phyloP scores from a whole-genome alignment of 116 monocot genomes.

The Papilionanthe hybrid region DNA sequence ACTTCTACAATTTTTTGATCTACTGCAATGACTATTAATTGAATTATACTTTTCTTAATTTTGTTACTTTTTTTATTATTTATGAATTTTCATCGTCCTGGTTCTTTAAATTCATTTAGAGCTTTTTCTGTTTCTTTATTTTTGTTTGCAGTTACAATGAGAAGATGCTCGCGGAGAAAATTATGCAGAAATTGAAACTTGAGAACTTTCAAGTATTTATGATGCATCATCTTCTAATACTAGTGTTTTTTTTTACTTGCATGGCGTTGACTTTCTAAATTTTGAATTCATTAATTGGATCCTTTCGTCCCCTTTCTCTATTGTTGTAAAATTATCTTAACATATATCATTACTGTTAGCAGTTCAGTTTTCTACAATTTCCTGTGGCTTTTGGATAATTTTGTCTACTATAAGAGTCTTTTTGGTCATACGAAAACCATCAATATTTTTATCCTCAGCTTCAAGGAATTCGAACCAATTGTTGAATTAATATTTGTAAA shows the following conservation, averaged over 20 bases:
- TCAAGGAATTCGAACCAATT: no score
- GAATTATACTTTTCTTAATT: background rate
- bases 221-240: background rate
- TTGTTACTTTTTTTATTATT: constrained; percentile 2
- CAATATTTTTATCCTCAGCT: no score
- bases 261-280: background rate
- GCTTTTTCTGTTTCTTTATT: background rate
- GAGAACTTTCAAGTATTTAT: constrained; percentile 71
- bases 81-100: background rate
- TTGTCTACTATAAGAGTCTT: no score
- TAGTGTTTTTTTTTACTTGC: background rate
- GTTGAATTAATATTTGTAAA: no score
- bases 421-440: no score
- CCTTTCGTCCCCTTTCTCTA: background rate
- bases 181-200: constrained; percentile 59
- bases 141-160: constrained; percentile 58
- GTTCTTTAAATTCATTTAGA: background rate
- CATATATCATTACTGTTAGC: no score
- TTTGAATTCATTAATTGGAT: background rate
- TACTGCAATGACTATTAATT: background rate
- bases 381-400: no score
- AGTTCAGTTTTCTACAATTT: no score
- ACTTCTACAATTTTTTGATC: background rate
- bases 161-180: constrained; percentile 48
- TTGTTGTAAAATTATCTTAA: background rate